Base-by-base conservation (phyloP, 106 monocot species). In the Iris macrosiphon region DNA sequence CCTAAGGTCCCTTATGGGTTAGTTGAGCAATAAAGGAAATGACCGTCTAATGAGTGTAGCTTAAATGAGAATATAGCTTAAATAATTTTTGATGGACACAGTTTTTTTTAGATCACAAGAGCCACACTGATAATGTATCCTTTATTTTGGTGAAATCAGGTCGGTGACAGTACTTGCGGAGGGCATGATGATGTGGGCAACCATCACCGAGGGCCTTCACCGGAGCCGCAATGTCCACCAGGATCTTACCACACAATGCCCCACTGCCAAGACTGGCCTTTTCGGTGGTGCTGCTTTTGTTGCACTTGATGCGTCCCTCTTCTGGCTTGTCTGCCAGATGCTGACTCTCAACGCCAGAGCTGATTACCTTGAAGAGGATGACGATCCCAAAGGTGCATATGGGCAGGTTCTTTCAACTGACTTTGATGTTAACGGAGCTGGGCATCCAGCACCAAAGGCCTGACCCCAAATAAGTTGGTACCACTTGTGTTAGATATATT, bases 271-370 rank as follows among this genome's bases (percentile, higher is more conserved):
- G 75, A 88, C 88, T 0, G 93, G 88, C 6, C 31, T 84, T 0
- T 81, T 84, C 52, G 93, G 93, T 11, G 88, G 93, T 2, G 83
- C 69, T 2, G 80, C 75, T 2, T 81, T 88, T 22, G 30, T 94
- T 20, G 57, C 72, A 22, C 93, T 94, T 0, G 77, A 88, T 51
- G 80, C 88, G 0, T 27, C 55, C 11, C 72, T 94, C 40, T 79
- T 94, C 64, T 94, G 88, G 84, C 60, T 94, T 6, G 46, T 94
- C 15, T 84, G 71, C 50, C 69, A 69, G 39, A 78, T 94, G 88
- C 63, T 88, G 13, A 52, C 80, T 3, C 33, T 38, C 7, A 94
- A 94, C 62, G 72, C 75, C 11, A 69, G 84, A 52, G 72, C 78
- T 15, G 93, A 94, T 32, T 73, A 77, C 43, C 57, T 88, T 23